Conservation (phyloP, 2,329 filamentous ascomycete genomes). For the Claviceps sp. region DNA sequence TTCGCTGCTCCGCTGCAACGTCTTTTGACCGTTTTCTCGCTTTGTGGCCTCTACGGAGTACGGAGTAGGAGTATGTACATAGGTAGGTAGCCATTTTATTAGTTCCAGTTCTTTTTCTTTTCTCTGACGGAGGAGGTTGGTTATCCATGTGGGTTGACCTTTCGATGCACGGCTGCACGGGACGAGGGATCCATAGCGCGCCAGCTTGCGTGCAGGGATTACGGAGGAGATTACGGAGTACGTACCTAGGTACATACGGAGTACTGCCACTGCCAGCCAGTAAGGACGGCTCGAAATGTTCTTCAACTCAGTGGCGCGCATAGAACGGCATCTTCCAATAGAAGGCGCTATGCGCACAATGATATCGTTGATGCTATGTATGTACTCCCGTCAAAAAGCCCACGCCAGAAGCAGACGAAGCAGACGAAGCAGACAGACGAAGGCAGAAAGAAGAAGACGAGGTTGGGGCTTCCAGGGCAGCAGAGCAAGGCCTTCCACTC, state of each 20-base stretch:
- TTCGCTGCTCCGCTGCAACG: neutral
- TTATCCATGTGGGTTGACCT: neutral
- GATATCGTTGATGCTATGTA: neutral
- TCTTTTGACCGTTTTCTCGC: neutral
- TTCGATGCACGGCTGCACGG: neutral
- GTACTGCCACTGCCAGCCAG: too few species aligned
- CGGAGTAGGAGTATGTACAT: too few species aligned
- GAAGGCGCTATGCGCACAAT: neutral
- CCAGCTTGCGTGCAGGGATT: conserved; percentile 6
- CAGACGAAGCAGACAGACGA: neutral
- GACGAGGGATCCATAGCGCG: neutral
- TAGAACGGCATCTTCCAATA: neutral
- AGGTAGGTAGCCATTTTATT: too few species aligned
- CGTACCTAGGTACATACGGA: too few species aligned
- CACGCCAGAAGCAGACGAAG: neutral
- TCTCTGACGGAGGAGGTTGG: conserved; percentile 1
- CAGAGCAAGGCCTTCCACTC: neutral
- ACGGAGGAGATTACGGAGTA: too few species aligned
- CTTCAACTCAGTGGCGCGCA: conserved; percentile 7
- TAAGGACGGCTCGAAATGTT: conserved; percentile 4
- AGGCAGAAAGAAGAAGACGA: neutral
- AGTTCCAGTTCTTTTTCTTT: neutral
- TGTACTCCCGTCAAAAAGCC: neutral
- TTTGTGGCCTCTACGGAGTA: neutral
- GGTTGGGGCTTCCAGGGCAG: neutral